Base-by-base conservation (phyloP, 2,329 filamentous ascomycete genomes). In the Eutypa lata region DNA sequence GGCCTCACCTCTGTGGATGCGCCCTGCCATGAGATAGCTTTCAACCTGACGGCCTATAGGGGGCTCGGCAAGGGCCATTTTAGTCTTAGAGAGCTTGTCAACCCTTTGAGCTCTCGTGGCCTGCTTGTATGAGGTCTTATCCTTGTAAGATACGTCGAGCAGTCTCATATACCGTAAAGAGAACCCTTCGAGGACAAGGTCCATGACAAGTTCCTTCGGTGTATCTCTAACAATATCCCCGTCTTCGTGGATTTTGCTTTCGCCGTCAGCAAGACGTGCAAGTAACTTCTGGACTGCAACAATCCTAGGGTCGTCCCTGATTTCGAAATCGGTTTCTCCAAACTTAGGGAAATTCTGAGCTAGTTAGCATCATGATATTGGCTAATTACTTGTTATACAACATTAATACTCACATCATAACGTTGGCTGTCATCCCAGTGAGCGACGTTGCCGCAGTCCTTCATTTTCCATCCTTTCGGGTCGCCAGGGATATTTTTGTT, bases 401-500 rank as follows among this genome's bases (percentile, higher is more conserved):
- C n/a, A n/a, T n/a, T 5, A 16, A 35, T 35, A 7, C 40, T 18
- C 7, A 50, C 51, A n/a, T 31, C 19, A 19, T 38, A 49, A 43
- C 45, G 48, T n/a, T 43, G 13, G 19, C 35, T 21, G 22, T 47
- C 47, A 19, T 21, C 16, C 53, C 49, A 55, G 35, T 55, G 53
- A 11, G 46, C 48, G 22, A 55, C 47, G 35, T 55, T 55, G 14
- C 53, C 53, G 26, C 53, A 55, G 2, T 55, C 53, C 22, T 55
- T 55, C 40, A 55, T 46, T 22, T 55, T 55, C 53, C 53, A 55
- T 13, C 53, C 49, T 24, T n/a, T 47, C 6, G 45, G 49, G 33
- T 55, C 49, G 4, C 53, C 53, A n/a, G 53, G 53, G 21, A 52
- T 52, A 18, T 46, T 49, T 33, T 55, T 55, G 47, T 55, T 52